Base-by-base conservation (phyloP, 2,329 filamentous ascomycete genomes). In the Penicillium sp. region DNA sequence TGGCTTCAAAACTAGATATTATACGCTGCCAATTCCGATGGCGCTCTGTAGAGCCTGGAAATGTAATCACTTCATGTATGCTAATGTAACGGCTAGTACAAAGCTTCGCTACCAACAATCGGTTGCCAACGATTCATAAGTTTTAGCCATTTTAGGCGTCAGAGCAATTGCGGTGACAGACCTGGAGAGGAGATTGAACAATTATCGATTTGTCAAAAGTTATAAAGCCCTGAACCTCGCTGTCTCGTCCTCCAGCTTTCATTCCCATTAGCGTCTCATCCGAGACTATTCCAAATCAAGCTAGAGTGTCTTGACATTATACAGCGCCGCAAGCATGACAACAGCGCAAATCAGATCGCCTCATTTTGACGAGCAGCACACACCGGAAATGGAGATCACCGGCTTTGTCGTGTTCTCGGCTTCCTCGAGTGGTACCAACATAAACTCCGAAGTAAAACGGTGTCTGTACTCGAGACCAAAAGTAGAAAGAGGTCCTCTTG, bases 321-420 rank as follows among this genome's bases (percentile, higher is more conserved):
- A 51, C 11, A 46, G 43, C 27, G 36, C 35, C 38, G 27, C 24
- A 51, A 51, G 46, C 11, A 46, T 51, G 30, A 46, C 30, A 51
- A 36, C 13, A 46, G 48, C 24, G 43, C 16, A 46, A 9, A 22
- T 30, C 24, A 27, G n/a, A 28, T 36, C 16, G 31, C 31, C 31
- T 31, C 10, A 5, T 31, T 14, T 2, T 5, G 30, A 2, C 9
- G 30, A 31, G 27, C 10, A 35, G 25, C 38, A 31, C 30, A 10
- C 4, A 28, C 7, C n/a, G 6, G 38, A 25, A 24, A 51, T 51
- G 16, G 44, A 51, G 30, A 14, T 42, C 38, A 46, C 48, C 27
- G 30, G 48, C 14, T 51, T 16, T 38, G 16, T 43, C 16, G 38
- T 51, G 5, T 43, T 51, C 8, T 51, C 44, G 0, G 48, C 48